Evolutionary conservation across 352 stramenopile species (phyloP).

Genomic region (Phytopythium chamaehyphon): DNA sequence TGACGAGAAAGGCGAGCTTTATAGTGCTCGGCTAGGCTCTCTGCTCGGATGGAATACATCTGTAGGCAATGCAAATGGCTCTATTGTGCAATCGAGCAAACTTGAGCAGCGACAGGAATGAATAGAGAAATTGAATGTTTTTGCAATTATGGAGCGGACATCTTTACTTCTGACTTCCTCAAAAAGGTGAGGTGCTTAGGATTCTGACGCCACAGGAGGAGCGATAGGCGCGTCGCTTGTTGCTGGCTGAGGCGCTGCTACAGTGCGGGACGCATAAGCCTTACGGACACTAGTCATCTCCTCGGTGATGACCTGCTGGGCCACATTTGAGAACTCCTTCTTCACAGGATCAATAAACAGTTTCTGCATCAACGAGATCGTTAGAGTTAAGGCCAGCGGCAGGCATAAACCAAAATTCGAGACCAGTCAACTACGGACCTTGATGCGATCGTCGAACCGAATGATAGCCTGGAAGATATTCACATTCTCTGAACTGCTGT

Average conservation of each 20-base stretch:
- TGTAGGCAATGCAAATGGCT: too few relatives aligned
- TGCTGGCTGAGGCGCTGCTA: neutral
- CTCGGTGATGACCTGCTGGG: conserved; percentile 45
- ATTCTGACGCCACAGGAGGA: neutral
- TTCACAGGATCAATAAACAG: conserved; percentile 78
- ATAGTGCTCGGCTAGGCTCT: neutral
- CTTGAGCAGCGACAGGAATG: too few relatives aligned
- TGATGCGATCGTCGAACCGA: conserved; percentile 78
- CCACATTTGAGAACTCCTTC: conserved; percentile 72
- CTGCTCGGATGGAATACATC: neutral
- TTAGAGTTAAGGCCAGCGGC: too few relatives aligned
- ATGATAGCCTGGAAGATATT: conserved; percentile 76
- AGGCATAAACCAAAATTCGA: neutral
- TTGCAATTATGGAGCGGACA: too few relatives aligned
- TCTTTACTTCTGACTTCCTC: too few relatives aligned
- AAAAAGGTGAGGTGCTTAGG: neutral
- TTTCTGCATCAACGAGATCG: conserved; percentile 41
- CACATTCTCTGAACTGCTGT: conserved; percentile 64
- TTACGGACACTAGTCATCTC: conserved; percentile 60
- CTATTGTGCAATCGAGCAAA: too few relatives aligned
- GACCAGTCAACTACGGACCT: conserved; percentile 27
- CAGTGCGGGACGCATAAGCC: conserved; percentile 26
- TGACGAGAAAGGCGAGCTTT: conserved; percentile 4
- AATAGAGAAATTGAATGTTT: too few relatives aligned
- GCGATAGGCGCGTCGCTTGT: neutral